A percentile compares a stretch with the other conserved stretches of the same genome.
These are phyloP conservation scores for Aquilaria malaccensis DNA, from an alignment of 345 rosid genomes.

Conservation along the genomic window DNA sequence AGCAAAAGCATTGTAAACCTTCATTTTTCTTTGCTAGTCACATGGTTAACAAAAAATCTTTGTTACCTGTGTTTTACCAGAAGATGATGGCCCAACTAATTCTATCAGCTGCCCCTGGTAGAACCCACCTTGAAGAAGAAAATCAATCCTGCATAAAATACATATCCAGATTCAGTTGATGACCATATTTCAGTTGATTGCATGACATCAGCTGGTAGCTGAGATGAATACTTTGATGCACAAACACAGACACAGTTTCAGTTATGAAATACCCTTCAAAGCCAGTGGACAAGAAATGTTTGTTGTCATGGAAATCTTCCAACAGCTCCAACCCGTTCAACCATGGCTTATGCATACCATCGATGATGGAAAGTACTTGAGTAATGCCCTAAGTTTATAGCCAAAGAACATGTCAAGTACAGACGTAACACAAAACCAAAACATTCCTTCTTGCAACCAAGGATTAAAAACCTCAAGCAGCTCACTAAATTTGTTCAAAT, in stretches of 20 bases:
- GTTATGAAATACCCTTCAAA: slow-evolving; percentile 34
- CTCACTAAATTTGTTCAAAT: no score
- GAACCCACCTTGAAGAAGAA: slow-evolving; percentile 62
- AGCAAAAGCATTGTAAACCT: no score
- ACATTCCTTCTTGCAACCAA: not conserved
- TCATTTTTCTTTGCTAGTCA: no score
- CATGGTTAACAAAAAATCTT: not conserved
- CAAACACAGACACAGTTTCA: slow-evolving; percentile 6
- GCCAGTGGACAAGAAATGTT: slow-evolving; percentile 46
- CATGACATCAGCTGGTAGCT: no score
- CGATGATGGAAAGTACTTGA: slow-evolving; percentile 38
- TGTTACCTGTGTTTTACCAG: slow-evolving; percentile 88
- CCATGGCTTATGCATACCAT: slow-evolving; percentile 43
- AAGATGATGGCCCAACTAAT: slow-evolving; percentile 78
- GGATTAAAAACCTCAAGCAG: not conserved
- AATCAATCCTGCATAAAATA: slow-evolving; percentile 44
- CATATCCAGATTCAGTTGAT: not conserved
- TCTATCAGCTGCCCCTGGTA: slow-evolving; percentile 65
- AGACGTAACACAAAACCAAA: not conserved
- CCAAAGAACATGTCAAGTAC: no score
- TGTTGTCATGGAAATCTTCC: slow-evolving; percentile 38
- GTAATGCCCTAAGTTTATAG: slow-evolving; percentile 30
- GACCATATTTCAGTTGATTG: no score
- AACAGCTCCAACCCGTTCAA: slow-evolving; percentile 42
- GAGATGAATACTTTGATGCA: not conserved